Conservation (phyloP, 2,329 filamentous ascomycete species). For the Cercospora citrullina region DNA sequence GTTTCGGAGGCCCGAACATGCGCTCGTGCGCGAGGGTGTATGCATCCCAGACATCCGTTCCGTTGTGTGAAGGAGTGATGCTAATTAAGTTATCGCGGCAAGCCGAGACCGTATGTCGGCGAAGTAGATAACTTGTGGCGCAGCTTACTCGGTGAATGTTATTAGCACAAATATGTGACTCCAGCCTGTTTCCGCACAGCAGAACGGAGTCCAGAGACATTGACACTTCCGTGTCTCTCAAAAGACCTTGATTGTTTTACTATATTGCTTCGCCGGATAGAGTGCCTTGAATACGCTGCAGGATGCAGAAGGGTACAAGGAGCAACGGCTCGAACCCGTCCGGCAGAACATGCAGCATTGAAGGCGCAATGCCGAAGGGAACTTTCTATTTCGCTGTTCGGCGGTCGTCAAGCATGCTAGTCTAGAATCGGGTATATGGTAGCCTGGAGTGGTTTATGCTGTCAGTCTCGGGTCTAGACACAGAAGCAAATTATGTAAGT, state of each 20-base stretch:
- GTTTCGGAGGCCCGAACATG: background rate
- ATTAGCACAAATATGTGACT: background rate
- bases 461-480: conserved; percentile 13
- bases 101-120: background rate
- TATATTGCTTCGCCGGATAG: background rate
- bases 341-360: background rate
- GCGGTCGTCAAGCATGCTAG: background rate
- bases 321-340: background rate
- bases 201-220: background rate
- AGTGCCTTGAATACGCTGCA: background rate
- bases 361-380: background rate
- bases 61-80: background rate
- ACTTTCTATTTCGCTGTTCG: background rate
- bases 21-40: background rate
- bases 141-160: background rate
- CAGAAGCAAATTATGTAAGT: too few species aligned
- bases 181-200: background rate
- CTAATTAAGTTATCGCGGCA: background rate
- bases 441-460: conserved; percentile 40
- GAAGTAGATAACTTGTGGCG: background rate
- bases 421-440: conserved; percentile 51
- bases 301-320: background rate
- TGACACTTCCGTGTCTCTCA: background rate
- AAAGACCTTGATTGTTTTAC: background rate
- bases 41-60: background rate